These are phyloP conservation scores for Albifimbria verrucaria DNA, from an alignment of 2,329 filamentous ascomycete genomes.

Conservation along the genomic window DNA sequence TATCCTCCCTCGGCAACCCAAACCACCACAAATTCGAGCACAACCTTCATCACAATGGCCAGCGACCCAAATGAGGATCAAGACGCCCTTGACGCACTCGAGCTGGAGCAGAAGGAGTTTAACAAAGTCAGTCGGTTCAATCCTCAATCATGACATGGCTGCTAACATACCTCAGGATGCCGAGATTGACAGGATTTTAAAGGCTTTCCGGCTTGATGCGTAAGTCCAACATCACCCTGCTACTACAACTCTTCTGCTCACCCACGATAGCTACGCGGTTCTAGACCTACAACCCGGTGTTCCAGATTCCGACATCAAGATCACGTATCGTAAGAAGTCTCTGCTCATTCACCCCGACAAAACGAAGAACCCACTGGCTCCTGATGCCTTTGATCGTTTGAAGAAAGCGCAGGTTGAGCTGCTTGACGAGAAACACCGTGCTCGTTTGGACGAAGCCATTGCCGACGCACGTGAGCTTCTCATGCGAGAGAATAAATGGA, in stretches of 20 bases:
- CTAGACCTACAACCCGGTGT: slow-evolving; percentile 95
- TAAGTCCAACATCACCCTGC: slow-evolving; percentile 24
- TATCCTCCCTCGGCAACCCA: too few species aligned
- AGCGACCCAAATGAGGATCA: slow-evolving; percentile 54
- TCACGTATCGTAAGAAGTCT: slow-evolving; percentile 94
- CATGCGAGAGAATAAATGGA: slow-evolving; percentile 93
- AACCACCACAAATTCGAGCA: too few species aligned
- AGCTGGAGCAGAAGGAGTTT: slow-evolving; percentile 84
- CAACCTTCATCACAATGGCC: slow-evolving; percentile 27
- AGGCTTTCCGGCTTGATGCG: slow-evolving; percentile 75
- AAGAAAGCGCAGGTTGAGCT: slow-evolving; percentile 92
- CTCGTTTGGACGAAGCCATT: slow-evolving; percentile 86
- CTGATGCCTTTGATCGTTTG: slow-evolving; percentile 93
- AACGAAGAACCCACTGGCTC: slow-evolving; percentile 83
- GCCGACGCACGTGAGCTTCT: slow-evolving; percentile 93
- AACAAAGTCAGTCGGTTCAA: slow-evolving; percentile 62
- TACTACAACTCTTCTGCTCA: slow-evolving; percentile 6
- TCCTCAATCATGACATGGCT: slow-evolving; percentile 5
- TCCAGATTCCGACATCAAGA: slow-evolving; percentile 93
- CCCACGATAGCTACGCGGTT: slow-evolving; percentile 71
- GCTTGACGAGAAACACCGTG: slow-evolving; percentile 90
- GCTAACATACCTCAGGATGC: slow-evolving; percentile 62
- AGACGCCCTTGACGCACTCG: slow-evolving; percentile 76
- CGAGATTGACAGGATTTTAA: slow-evolving; percentile 91
- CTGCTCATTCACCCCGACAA: slow-evolving; percentile 98